Evolutionary conservation across 2,329 filamentous ascomycete genomes (phyloP).

Genomic region (Davidsoniella eucalypti): DNA sequence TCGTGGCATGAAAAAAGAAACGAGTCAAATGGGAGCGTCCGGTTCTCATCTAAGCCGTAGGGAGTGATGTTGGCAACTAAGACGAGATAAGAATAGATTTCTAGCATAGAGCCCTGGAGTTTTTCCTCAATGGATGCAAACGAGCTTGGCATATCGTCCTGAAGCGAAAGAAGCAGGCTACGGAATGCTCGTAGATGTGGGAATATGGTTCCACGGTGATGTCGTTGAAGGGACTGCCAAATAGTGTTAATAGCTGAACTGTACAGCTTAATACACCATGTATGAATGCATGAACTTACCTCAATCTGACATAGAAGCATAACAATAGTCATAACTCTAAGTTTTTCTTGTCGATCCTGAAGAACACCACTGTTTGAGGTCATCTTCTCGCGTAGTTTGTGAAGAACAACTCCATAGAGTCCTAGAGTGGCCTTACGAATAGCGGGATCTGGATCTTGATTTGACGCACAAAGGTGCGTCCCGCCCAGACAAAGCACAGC

Average conservation of each 20-base stretch:
- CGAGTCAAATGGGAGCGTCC: constrained; percentile 10
- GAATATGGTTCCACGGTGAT: constrained; percentile 11
- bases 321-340: constrained; percentile 10
- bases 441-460: constrained; percentile 8
- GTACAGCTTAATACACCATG: background rate
- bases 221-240: constrained; percentile 9
- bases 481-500: constrained; percentile 11
- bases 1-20: constrained; percentile 11
- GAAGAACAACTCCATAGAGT: constrained; percentile 9
- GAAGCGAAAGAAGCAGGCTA: constrained; percentile 9
- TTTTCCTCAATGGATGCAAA: constrained; percentile 11
- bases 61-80: constrained; percentile 12
- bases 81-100: constrained; percentile 13
- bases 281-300: background rate
- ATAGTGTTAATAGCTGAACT: background rate
- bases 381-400: constrained; percentile 10
- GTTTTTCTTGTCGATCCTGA: constrained; percentile 9
- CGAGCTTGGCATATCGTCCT: constrained; percentile 12
- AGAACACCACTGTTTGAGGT: background rate
- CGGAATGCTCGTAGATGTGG: constrained; percentile 11
- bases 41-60: constrained; percentile 11
- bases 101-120: constrained; percentile 11
- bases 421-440: constrained; percentile 8
- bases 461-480: constrained; percentile 12
- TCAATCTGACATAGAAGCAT: constrained; percentile 12